Evolutionary conservation across 139 green algal species (phyloP), one percentile per base, ranked within the genome.

Genomic region (Desmodesmus armatus): DNA sequence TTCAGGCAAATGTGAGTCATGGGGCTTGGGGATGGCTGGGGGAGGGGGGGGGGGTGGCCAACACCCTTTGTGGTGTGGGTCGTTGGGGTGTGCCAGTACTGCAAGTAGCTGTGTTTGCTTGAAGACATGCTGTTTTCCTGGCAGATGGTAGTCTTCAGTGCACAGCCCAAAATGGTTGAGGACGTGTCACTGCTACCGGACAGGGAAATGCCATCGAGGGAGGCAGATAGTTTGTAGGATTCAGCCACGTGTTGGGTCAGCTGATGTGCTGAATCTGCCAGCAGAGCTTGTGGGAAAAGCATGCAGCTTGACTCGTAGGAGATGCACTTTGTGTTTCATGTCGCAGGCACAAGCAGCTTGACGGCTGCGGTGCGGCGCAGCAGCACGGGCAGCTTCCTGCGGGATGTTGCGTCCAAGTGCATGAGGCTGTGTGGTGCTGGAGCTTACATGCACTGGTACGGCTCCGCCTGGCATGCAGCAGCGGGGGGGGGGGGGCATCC

Each of bases 391-490:
- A 82, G 41, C 55, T 41, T 82, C 6, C 53, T 82, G 76, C 76
- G 37, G 4, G 55, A 53, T 55, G 23, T 6, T 29, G 53, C 76
- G 53, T 35, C 39, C 2, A 39, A 55, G n/a, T 43, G 55, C 5
- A 19, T 53, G 37, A 53, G 44, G 37, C 55, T 82, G n/a, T 55
- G 53, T 37, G 41, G 72, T 43, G 76, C 76, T 58, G 76, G 76
- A 29, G 76, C 76, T 6, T 82, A 82, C 76, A 60, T 82, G 76
- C 76, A 82, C 76, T 82, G 76, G 76, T 82, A 25, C n/a, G 39
- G 76, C 67, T 31, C 5, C 21, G 35, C 15, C 11, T 33, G 6
- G 25, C 3, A 11, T 11, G 37, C 17, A 53, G 69, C 39, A 35
- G 19, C 21, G 15, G 33, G 37, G 19, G 69, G 3, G 25, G 37